These are phyloP conservation scores for Fusarium clavum DNA, from an alignment of 2,329 filamentous ascomycete species.

Conservation along the genomic window DNA sequence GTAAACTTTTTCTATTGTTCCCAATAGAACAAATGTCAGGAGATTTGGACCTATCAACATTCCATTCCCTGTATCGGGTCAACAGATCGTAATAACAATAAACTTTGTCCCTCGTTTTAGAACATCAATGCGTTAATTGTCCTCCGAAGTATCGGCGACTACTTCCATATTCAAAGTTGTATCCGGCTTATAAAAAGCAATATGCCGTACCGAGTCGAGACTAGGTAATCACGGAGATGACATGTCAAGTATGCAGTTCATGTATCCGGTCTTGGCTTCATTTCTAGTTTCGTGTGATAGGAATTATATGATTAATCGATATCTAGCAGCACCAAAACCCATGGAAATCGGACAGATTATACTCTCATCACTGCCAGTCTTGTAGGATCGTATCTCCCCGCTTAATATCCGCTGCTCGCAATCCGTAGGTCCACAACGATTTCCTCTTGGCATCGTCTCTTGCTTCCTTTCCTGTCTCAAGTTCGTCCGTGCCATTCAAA, in stretches of 20 bases:
- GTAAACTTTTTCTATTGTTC: conserved; percentile 1
- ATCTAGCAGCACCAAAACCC: neutral
- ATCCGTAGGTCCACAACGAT: conserved; percentile 49
- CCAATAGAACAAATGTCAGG: conserved; percentile 11
- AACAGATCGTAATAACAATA: conserved; percentile 4
- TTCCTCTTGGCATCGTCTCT: conserved; percentile 48
- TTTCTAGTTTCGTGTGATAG: neutral
- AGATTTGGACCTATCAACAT: conserved; percentile 16
- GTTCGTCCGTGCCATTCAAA: conserved; percentile 50
- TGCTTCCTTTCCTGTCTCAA: conserved; percentile 47
- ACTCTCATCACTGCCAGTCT: conserved; percentile 43
- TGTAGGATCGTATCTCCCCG: conserved; percentile 44
- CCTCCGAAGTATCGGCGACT: neutral
- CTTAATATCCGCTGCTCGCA: conserved; percentile 43
- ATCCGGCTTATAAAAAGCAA: conserved; percentile 8
- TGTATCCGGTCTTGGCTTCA: neutral
- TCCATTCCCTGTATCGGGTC: conserved; percentile 1
- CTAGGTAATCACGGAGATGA: neutral
- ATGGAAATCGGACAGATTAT: neutral
- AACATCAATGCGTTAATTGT: neutral
- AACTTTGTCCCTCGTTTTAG: conserved; percentile 1
- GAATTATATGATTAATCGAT: neutral
- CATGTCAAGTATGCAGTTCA: neutral
- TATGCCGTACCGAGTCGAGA: neutral
- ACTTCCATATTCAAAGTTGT: neutral